Base-by-base conservation (phyloP, 2,329 filamentous ascomycete species). In the Fusarium austroafricanum region DNA sequence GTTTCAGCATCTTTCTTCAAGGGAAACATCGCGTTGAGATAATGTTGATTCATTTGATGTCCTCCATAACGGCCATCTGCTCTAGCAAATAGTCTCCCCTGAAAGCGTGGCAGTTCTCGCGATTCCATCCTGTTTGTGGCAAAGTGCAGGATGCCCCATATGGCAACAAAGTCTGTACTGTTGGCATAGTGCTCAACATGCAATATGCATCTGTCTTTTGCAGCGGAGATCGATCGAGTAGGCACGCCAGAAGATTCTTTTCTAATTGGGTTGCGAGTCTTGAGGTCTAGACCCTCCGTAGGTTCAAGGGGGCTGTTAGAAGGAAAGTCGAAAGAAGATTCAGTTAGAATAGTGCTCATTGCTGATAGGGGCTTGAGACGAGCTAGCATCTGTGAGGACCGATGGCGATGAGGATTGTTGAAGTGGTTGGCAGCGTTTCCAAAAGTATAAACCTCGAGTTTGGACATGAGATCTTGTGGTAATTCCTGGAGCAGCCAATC, bases 161-260 rank as follows among this genome's bases (percentile, higher is more conserved):
- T 80, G 6, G 91, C 86, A 4, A 95, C 91, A 68, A 93, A 92
- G 71, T 96, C 92, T 17, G 83, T 85, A 10, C 84, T 85, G 74
- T 94, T 91, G 4, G 89, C 90, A 73, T 94, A 96, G 77, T 96
- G 92, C 78, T 96, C 92, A 38, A 96, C 90, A 68, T 94, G 85
- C 8, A 86, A 83, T 51, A 95, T 89, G 4, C 86, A 86, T 39
- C 82, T 79, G 63, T 83, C 81, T 7, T 82, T 78, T 10, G 81
- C 76, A 3, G 80, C 75, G 2, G 75, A 75, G 2, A 79, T 75
- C 8, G 77, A 79, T 20, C 81, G 75, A 2, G 77, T 78, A 1
- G 79, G 78, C 11, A 75, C 45, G 7, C 71, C 69, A 0, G 77
- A 75, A 5, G 73, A 61, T 21, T 76, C 72, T 10, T 71, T 71